Conservation (phyloP, 129 eudicot species). For the Saussurea involucrata region DNA sequence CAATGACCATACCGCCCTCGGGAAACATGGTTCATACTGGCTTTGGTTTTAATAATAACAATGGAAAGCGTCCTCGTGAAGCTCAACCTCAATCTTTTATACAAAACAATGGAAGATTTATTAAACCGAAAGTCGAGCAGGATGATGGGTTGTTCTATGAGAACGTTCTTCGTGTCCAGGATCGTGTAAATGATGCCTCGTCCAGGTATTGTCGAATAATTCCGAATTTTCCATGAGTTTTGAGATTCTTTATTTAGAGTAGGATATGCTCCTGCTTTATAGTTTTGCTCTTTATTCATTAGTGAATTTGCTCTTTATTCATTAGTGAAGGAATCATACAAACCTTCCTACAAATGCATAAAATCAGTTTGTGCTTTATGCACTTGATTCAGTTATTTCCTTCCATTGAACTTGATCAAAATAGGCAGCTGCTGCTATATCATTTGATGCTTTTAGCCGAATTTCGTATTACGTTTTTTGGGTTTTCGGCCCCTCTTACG, state of each 20-base stretch:
- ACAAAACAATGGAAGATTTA: constrained; percentile 19
- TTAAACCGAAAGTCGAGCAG: constrained; percentile 50
- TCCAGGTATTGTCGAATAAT: constrained; percentile 24
- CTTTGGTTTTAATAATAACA: constrained; percentile 24
- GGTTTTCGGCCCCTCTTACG: neutral
- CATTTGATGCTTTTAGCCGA: constrained; percentile 2
- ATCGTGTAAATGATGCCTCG: constrained; percentile 32
- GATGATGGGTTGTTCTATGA: constrained; percentile 33
- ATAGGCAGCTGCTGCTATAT: neutral
- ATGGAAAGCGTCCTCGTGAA: constrained; percentile 15
- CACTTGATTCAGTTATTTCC: neutral
- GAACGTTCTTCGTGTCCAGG: constrained; percentile 17
- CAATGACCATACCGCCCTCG: constrained; percentile 26
- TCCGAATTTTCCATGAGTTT: constrained; percentile 30
- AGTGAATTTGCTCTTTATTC: constrained; percentile 1
- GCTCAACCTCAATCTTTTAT: constrained; percentile 25
- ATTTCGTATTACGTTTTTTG: neutral
- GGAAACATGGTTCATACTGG: constrained; percentile 28
- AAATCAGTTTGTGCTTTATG: neutral
- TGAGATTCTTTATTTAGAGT: constrained; percentile 9
- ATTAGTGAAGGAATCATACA: constrained; percentile 16
- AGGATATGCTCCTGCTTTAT: constrained; percentile 9
- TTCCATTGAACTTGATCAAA: constrained; percentile 11
- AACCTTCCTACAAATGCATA: constrained; percentile 29
- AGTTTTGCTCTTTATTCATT: constrained; percentile 8